These are phyloP conservation scores for Ogataea chonburiensis DNA, from an alignment of 805 yeast species.

Conservation along the genomic window DNA sequence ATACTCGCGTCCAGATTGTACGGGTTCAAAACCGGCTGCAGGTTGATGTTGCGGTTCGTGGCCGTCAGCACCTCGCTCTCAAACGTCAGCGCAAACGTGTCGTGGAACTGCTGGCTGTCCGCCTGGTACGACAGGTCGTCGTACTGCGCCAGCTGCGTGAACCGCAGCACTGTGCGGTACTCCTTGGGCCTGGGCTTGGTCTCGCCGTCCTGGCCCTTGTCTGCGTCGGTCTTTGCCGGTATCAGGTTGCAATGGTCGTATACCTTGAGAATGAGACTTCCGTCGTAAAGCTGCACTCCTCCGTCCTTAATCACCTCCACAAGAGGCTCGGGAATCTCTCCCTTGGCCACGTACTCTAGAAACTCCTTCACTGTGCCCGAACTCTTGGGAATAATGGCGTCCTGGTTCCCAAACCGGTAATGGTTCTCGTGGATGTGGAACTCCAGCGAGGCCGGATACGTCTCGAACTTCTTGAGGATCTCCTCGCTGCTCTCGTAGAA, in stretches of 20 bases:
- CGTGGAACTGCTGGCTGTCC: constrained; percentile 76
- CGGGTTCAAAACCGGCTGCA: constrained; percentile 73
- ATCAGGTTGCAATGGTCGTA: constrained; percentile 70
- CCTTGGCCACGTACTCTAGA: constrained; percentile 72
- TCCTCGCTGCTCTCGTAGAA: constrained; percentile 73
- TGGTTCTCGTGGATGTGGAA: constrained; percentile 91
- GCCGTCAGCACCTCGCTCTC: constrained; percentile 84
- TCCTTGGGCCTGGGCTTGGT: constrained; percentile 56
- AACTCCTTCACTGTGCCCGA: constrained; percentile 79
- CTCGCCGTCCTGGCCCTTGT: constrained; percentile 1
- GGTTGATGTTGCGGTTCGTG: constrained; percentile 73
- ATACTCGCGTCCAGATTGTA: constrained; percentile 47
- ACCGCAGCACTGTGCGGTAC: constrained; percentile 73
- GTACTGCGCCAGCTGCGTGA: constrained; percentile 77
- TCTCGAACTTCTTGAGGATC: constrained; percentile 71
- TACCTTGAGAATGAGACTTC: constrained; percentile 83
- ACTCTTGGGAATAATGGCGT: constrained; percentile 78
- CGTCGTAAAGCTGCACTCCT: constrained; percentile 81
- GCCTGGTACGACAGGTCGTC: constrained; percentile 84
- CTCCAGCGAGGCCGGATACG: constrained; percentile 76
- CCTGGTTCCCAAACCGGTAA: constrained; percentile 86
- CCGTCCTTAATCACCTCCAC: constrained; percentile 88
- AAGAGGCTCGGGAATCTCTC: constrained; percentile 84
- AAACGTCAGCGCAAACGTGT: constrained; percentile 72
- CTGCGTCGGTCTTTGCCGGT: constrained; percentile 11